phyloP scores from a whole-genome alignment of 495 filamentous ascomycete genomes.

The Xylaria castorea region DNA sequence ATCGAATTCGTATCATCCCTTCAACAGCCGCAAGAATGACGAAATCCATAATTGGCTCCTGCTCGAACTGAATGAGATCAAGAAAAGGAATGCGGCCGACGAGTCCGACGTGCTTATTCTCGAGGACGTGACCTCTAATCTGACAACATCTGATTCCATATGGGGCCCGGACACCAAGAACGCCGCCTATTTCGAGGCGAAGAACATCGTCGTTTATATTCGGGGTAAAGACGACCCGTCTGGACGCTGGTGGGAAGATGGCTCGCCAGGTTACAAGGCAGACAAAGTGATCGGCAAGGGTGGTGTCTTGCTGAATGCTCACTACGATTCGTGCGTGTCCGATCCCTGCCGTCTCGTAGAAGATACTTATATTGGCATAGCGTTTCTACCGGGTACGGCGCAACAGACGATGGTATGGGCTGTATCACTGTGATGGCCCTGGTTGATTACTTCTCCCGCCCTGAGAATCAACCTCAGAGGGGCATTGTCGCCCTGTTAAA shows the following conservation, averaged over 20 bases:
- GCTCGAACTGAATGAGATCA: constrained; percentile 69
- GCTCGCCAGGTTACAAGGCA: constrained; percentile 38
- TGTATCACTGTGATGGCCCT: constrained; percentile 86
- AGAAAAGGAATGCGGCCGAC: constrained; percentile 58
- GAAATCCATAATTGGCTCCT: constrained; percentile 80
- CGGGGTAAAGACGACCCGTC: constrained; percentile 76
- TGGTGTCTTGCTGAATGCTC: constrained; percentile 89
- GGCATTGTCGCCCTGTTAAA: constrained; percentile 89
- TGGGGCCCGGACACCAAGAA: constrained; percentile 27
- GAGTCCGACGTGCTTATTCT: constrained; percentile 66
- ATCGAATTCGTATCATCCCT: constrained; percentile 82
- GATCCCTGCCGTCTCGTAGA: background rate
- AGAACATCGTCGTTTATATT: constrained; percentile 91
- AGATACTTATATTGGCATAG: constrained; percentile 48
- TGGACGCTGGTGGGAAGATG: constrained; percentile 67
- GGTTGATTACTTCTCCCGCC: constrained; percentile 83
- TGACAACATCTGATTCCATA: constrained; percentile 55
- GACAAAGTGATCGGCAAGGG: constrained; percentile 64
- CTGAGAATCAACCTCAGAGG: constrained; percentile 74
- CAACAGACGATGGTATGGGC: constrained; percentile 93
- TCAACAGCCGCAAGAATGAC: constrained; percentile 85
- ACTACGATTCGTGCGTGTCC: constrained; percentile 72
- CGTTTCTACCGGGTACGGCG: constrained; percentile 86
- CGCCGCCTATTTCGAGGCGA: constrained; percentile 87
- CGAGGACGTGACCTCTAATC: constrained; percentile 81